Evolutionary conservation across 306 rosid species (phyloP).

Genomic region (Glycine soja): DNA sequence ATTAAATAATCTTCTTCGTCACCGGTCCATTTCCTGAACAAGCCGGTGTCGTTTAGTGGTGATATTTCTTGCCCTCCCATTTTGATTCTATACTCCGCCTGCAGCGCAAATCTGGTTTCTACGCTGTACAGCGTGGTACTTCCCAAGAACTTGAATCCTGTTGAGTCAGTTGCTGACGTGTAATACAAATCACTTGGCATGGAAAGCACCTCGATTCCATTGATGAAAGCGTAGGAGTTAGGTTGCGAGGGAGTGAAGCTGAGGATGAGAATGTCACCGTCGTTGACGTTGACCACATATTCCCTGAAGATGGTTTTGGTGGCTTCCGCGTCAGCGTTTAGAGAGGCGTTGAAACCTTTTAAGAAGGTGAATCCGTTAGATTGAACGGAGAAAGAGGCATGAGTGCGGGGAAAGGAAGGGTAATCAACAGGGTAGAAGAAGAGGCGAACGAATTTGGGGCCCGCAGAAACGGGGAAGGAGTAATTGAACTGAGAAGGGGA

Average conservation of each 20-base stretch:
- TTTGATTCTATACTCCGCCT: slow-evolving; percentile 47
- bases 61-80: slow-evolving; percentile 21
- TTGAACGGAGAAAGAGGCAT: slow-evolving; percentile 50
- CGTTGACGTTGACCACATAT: slow-evolving; percentile 49
- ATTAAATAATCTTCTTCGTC: neutral
- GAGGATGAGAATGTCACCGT: slow-evolving; percentile 48
- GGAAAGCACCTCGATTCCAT: slow-evolving; percentile 78
- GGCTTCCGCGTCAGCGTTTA: slow-evolving; percentile 15
- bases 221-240: slow-evolving; percentile 64
- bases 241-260: slow-evolving; percentile 51
- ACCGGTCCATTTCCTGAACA: slow-evolving; percentile 42
- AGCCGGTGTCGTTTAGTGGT: slow-evolving; percentile 34
- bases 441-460: slow-evolving; percentile 55
- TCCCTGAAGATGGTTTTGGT: slow-evolving; percentile 38
- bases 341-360: slow-evolving; percentile 54
- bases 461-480: slow-evolving; percentile 47
- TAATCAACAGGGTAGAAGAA: slow-evolving; percentile 51
- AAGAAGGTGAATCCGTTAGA: slow-evolving; percentile 47
- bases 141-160: neutral
- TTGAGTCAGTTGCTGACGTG: neutral
- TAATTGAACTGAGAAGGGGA: slow-evolving; percentile 60
- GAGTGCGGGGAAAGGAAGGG: slow-evolving; percentile 24
- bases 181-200: slow-evolving; percentile 74
- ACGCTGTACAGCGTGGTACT: neutral
- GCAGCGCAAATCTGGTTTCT: neutral